Base-by-base conservation (phyloP, 306 rosid species). In the Myrica gale region DNA sequence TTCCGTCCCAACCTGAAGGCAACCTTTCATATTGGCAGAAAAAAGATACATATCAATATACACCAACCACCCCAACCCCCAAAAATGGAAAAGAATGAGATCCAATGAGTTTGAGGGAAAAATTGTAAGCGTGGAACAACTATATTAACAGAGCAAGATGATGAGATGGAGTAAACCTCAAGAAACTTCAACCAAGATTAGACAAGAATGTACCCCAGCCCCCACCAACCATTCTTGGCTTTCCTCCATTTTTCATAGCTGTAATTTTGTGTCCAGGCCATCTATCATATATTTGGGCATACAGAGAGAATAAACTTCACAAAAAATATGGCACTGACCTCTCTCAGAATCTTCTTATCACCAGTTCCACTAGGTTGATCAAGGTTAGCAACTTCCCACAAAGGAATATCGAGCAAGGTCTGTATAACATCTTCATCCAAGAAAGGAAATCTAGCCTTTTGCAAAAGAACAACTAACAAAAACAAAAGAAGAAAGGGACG, bases 361-460 rank as follows among this genome's bases (percentile, higher is more conserved):
- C 98, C 98, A 0, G 53, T 74, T 79, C 98, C 98, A 72, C 88
- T 86, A 21, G 98, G 98, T 83, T 88, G 91, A 83, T 89, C 92
- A 70, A 95, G 98, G 84, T 95, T 83, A 58, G 97, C 82, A 62
- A 95, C 82, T 85, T 90, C 96, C 98, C 98, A 95, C 72, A 95
- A 78, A 13, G 98, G 98, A 70, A 90, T 19, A 68, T 76, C 67
- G 79, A 95, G 93, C 81, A 95, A 76, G 54, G 78, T 78, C 76
- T 79, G 82, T 73, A 92, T 88, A 69, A 92, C 97, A 82, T 95
- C 97, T 84, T 95, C 98, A 83, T 95, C 98, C 92, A 95, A 82
- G 84, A 92, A 95, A 2, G 98, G 98, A 84, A 95, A 95, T 74
- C 97, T 89, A 68, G 97, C 97, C 98, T 95, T 47, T 52, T 15